These are phyloP conservation scores for Prillingera fragicola DNA, from an alignment of 1,284 basidiomycete species.

Conservation along the genomic window DNA sequence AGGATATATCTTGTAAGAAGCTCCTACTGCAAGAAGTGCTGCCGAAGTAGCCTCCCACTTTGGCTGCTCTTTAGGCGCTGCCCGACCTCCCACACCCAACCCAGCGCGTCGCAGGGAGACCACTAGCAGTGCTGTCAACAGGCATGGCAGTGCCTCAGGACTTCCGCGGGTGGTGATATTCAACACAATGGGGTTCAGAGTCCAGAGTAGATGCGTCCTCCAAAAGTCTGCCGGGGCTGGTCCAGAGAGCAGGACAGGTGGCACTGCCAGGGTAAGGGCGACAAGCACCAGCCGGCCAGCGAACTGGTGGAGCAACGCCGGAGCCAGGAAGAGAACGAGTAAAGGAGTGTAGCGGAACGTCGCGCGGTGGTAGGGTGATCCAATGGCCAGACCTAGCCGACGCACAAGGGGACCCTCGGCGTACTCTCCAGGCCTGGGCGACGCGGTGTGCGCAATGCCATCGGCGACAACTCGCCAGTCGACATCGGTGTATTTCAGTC, in stretches of 20 bases:
- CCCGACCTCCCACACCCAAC: background rate
- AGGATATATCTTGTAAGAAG: conserved; percentile 95
- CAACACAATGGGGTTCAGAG: conserved; percentile 89
- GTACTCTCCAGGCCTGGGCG: background rate
- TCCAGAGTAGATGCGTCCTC: conserved; percentile 56
- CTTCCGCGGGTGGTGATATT: conserved; percentile 95
- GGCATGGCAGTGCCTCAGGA: conserved; percentile 80
- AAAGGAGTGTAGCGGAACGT: conserved; percentile 97
- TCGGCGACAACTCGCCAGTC: conserved; percentile 96
- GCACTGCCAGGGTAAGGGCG: conserved; percentile 75
- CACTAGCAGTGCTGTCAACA: conserved; percentile 55
- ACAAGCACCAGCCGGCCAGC: conserved; percentile 91
- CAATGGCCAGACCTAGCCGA: background rate
- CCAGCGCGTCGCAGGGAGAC: conserved; percentile 60
- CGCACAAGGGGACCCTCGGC: conserved; percentile 3
- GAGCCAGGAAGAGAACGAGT: conserved; percentile 72
- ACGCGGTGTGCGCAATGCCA: conserved; percentile 55
- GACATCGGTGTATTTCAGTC: conserved; percentile 88
- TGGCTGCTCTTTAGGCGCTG: conserved; percentile 10
- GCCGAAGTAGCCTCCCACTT: conserved; percentile 56
- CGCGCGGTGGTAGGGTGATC: conserved; percentile 81
- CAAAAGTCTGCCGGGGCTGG: conserved; percentile 16
- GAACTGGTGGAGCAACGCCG: conserved; percentile 72
- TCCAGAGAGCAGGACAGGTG: conserved; percentile 62
- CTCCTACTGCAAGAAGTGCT: conserved; percentile 66